Evolutionary conservation across 1,139 yeast genomes (phyloP).

Genomic region (Geotrichum klebahnii): DNA sequence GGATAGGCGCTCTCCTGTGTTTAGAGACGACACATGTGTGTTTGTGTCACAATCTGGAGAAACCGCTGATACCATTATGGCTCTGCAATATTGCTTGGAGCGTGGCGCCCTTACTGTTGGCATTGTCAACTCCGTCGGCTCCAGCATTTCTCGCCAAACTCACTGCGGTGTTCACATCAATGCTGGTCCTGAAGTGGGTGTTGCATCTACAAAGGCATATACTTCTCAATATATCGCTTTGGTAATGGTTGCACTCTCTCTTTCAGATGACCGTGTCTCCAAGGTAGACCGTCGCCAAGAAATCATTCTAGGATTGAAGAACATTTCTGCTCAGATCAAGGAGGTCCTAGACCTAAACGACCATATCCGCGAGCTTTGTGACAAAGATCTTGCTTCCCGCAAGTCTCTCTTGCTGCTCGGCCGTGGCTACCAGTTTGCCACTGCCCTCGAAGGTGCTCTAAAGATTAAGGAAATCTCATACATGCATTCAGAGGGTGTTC

Average conservation of each 20-base stretch:
- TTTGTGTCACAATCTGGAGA: constrained; percentile 99
- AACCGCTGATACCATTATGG: constrained; percentile 97
- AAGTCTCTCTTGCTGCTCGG: constrained; percentile 88
- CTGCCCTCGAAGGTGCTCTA: constrained; percentile 96
- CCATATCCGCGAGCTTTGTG: constrained; percentile 71
- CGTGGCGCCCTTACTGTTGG: constrained; percentile 98
- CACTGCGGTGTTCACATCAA: constrained; percentile 99
- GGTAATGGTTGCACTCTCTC: constrained; percentile 91
- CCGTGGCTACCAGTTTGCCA: constrained; percentile 95
- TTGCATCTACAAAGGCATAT: constrained; percentile 98
- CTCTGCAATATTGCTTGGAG: constrained; percentile 91
- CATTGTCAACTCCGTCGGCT: constrained; percentile 91
- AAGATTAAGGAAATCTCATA: constrained; percentile 97
- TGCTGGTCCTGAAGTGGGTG: constrained; percentile 99
- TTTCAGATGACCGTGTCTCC: constrained; percentile 87
- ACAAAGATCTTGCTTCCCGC: constrained; percentile 65
- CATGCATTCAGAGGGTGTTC: constrained; percentile 98
- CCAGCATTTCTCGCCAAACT: constrained; percentile 89
- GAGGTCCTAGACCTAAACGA: constrained; percentile 70
- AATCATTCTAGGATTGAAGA: constrained; percentile 79
- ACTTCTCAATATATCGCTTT: constrained; percentile 97
- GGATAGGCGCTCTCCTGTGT: constrained; percentile 92
- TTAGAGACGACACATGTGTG: constrained; percentile 95
- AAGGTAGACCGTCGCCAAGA: constrained; percentile 70
- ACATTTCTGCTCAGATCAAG: constrained; percentile 81